These are phyloP conservation scores for Citrus australasica DNA, from an alignment of 345 rosid species.

Conservation along the genomic window DNA sequence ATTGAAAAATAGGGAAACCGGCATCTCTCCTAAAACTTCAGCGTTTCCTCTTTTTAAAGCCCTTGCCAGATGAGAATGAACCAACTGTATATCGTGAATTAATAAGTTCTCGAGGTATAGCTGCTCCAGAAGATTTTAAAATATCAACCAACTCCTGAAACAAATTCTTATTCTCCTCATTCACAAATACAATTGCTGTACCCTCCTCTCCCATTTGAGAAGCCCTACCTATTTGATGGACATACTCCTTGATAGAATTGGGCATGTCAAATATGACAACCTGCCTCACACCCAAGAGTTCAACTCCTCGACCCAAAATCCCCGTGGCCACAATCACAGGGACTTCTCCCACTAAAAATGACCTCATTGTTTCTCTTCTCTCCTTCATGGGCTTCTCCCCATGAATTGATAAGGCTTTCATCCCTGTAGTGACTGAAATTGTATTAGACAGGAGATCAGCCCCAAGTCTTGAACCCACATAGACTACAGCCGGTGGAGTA, in stretches of 20 bases:
- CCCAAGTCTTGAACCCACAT: conserved; percentile 81
- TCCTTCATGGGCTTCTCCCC: conserved; percentile 94
- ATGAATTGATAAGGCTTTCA: conserved; percentile 77
- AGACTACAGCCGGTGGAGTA: conserved; percentile 69
- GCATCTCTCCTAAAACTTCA: conserved; percentile 15
- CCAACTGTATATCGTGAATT: conserved; percentile 35
- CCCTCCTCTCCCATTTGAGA: conserved; percentile 81
- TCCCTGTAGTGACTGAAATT: conserved; percentile 58
- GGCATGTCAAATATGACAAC: conserved; percentile 93
- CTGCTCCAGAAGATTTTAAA: conserved; percentile 68
- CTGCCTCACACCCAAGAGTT: conserved; percentile 78
- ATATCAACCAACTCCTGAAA: conserved; percentile 55
- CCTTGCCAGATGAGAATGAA: conserved; percentile 37
- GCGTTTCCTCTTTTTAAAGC: conserved; percentile 59
- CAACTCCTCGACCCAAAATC: conserved; percentile 78
- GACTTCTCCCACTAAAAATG: conserved; percentile 68
- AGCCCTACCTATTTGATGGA: conserved; percentile 89
- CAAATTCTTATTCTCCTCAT: conserved; percentile 62
- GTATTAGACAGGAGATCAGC: conserved; percentile 90
- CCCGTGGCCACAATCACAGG: conserved; percentile 82
- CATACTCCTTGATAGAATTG: conserved; percentile 63
- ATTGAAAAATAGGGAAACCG: neutral
- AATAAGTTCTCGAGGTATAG: conserved; percentile 64
- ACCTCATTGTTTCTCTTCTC: conserved; percentile 73
- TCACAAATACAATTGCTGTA: conserved; percentile 57